These are phyloP conservation scores for Litchi chinensis DNA, from an alignment of 345 rosid genomes.

Conservation along the genomic window DNA sequence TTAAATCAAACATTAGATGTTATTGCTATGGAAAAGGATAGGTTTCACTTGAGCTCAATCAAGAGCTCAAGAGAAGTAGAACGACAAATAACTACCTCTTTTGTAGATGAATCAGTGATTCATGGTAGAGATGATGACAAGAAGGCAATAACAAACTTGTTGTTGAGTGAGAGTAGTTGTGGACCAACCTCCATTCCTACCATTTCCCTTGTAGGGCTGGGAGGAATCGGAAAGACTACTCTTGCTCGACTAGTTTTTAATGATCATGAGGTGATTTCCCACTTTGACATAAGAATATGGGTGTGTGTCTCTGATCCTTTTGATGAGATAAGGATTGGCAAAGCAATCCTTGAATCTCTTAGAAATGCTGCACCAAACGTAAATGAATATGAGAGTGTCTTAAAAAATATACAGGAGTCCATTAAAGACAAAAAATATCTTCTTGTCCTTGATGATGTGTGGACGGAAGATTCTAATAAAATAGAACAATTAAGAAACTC, in stretches of 20 bases:
- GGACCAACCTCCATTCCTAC: not conserved
- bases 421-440: not conserved
- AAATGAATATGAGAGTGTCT: not conserved
- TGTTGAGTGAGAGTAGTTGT: not conserved
- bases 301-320: slow-evolving; percentile 1
- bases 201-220: not conserved
- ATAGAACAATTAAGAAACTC: not conserved
- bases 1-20: not conserved
- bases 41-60: not conserved
- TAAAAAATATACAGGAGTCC: not conserved
- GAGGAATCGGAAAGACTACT: not conserved
- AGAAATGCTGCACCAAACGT: fast-evolving
- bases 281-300: not conserved
- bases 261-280: not conserved
- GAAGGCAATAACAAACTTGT: not conserved
- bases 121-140: not conserved
- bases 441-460: not conserved
- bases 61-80: not conserved
- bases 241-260: not conserved
- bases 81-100: not conserved
- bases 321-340: not conserved
- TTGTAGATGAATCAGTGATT: not conserved
- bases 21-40: not conserved
- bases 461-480: not conserved
- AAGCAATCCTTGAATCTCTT: not conserved